phyloP scores from a whole-genome alignment of 345 rosid species.

The Cardamine resedifolia region DNA sequence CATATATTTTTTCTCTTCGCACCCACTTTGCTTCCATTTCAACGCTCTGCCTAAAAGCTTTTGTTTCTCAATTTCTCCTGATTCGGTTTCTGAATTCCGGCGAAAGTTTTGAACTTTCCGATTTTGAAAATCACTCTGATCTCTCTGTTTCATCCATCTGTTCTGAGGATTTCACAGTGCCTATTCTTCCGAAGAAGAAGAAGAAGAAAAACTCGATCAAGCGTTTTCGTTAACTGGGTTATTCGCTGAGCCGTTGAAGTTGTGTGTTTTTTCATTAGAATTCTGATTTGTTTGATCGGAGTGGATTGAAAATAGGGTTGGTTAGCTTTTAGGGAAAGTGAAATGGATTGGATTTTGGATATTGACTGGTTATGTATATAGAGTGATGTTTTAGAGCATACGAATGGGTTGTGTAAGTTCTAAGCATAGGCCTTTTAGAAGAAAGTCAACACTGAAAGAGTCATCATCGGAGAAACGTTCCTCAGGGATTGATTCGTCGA shows the following conservation, averaged over 20 bases:
- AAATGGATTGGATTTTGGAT: not conserved
- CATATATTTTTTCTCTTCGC: not conserved
- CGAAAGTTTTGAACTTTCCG: slow-evolving; percentile 23
- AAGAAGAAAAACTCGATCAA: not conserved
- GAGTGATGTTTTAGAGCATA: slow-evolving; percentile 3
- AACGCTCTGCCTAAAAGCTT: not conserved
- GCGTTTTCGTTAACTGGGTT: not conserved
- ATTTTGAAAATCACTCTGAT: slow-evolving; percentile 19
- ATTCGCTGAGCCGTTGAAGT: not conserved
- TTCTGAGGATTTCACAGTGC: not conserved
- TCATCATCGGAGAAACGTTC: slow-evolving; percentile 52
- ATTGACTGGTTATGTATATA: not conserved
- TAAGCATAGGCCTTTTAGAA: slow-evolving; percentile 41
- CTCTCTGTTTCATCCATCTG: not conserved
- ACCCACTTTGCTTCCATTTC: slow-evolving; percentile 1
- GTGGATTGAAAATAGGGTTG: no score
- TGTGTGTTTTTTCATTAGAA: not conserved
- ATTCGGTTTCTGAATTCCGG: slow-evolving; percentile 1
- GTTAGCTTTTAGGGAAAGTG: no score
- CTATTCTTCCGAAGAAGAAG: slow-evolving; percentile 3
- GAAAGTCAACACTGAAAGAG: slow-evolving; percentile 49
- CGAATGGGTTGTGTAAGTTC: slow-evolving; percentile 83
- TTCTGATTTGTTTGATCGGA: not conserved
- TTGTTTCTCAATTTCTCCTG: not conserved
- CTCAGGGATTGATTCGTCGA: slow-evolving; percentile 51